These are phyloP conservation scores for Teratosphaeria destructans DNA, from an alignment of 2,329 filamentous ascomycete species.

Conservation along the genomic window DNA sequence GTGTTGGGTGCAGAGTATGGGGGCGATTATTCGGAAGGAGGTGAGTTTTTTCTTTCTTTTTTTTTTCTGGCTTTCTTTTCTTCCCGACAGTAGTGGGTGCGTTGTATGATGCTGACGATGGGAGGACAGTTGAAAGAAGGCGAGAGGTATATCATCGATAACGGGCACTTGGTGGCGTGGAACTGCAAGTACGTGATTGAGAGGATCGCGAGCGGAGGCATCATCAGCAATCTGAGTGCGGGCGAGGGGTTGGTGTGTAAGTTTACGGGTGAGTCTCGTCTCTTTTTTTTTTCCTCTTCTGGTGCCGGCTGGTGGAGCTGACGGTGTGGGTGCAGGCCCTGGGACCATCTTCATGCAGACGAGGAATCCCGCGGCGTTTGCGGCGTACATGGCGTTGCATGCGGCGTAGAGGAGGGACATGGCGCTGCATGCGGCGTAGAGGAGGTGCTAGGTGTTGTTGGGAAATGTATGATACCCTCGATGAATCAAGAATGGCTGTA, in stretches of 20 bases:
- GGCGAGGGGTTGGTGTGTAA: slow-evolving; percentile 66
- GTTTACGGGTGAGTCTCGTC: neutral
- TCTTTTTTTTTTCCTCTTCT: neutral
- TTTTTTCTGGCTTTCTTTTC: neutral
- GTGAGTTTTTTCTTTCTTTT: slow-evolving; percentile 41
- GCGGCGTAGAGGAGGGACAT: slow-evolving; percentile 26
- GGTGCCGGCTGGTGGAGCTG: neutral
- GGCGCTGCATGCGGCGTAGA: slow-evolving; percentile 22
- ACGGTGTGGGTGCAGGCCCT: neutral
- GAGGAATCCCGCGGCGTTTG: slow-evolving; percentile 44
- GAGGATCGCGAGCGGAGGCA: slow-evolving; percentile 77
- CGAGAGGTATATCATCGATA: slow-evolving; percentile 63
- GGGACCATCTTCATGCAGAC: slow-evolving; percentile 3
- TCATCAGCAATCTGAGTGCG: slow-evolving; percentile 66
- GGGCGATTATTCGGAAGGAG: slow-evolving; percentile 89
- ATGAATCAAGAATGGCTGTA: neutral
- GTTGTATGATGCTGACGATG: neutral
- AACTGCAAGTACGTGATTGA: slow-evolving; percentile 91
- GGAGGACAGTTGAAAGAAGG: slow-evolving; percentile 42
- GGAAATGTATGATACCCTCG: neutral
- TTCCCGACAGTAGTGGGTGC: neutral
- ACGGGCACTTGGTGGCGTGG: slow-evolving; percentile 77
- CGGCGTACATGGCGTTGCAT: slow-evolving; percentile 40
- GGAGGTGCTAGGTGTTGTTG: too few species aligned
- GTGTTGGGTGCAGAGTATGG: slow-evolving; percentile 85